These are phyloP conservation scores for Magnaporthiopsis incrustans DNA, from an alignment of 2,329 filamentous ascomycete genomes.

Conservation along the genomic window DNA sequence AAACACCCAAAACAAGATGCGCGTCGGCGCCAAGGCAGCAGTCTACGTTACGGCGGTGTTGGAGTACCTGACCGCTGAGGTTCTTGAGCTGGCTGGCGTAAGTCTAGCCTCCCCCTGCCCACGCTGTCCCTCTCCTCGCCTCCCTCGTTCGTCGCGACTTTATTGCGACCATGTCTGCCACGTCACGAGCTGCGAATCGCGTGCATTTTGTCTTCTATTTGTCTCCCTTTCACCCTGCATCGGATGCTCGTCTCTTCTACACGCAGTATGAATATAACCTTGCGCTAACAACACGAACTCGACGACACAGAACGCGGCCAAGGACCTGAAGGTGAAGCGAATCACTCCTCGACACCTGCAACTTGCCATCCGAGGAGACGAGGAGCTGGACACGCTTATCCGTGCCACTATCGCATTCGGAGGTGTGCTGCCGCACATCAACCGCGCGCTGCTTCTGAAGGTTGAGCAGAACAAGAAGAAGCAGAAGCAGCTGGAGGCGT, in stretches of 20 bases:
- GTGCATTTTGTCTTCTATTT: not conserved
- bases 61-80: slow-evolving; percentile 97
- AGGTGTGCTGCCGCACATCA: slow-evolving; percentile 98
- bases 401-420: slow-evolving; percentile 96
- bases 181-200: not conserved
- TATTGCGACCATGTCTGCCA: not conserved
- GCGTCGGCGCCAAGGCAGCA: slow-evolving; percentile 95
- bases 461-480: slow-evolving; percentile 32
- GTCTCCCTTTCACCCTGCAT: not conserved
- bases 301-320: slow-evolving; percentile 66
- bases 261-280: not conserved
- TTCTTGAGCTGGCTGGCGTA: slow-evolving; percentile 86
- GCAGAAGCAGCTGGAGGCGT: slow-evolving; percentile 27
- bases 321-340: slow-evolving; percentile 99
- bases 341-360: slow-evolving; percentile 99
- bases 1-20: slow-evolving; percentile 99
- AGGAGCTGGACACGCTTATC: slow-evolving; percentile 98
- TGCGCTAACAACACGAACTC: not conserved
- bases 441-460: slow-evolving; percentile 72
- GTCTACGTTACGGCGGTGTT: slow-evolving; percentile 97
- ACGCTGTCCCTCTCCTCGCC: not conserved
- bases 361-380: slow-evolving; percentile 98
- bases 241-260: not conserved
- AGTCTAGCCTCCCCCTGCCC: not conserved
- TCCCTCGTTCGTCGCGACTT: not conserved